These are phyloP conservation scores for Aphanoascus verrucosus DNA, from an alignment of 2,329 filamentous ascomycete species.

Conservation along the genomic window DNA sequence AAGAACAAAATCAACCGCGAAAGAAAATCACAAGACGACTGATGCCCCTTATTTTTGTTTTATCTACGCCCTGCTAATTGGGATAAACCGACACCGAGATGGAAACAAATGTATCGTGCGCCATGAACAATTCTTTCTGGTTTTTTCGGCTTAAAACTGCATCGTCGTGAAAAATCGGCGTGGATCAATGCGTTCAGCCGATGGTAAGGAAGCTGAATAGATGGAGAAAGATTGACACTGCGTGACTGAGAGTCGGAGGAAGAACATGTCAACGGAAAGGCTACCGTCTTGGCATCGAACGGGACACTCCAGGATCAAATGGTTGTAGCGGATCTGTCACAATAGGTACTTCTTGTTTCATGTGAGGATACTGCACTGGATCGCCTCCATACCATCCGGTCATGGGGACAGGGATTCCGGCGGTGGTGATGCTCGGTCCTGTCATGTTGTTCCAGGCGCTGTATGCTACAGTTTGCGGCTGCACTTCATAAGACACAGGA, in stretches of 20 bases:
- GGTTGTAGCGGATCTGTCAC: conserved; percentile 4
- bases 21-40: conserved; percentile 4
- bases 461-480: conserved; percentile 6
- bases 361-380: conserved; percentile 7
- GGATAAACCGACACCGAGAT: conserved; percentile 8
- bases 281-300: conserved; percentile 4
- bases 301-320: conserved; percentile 3
- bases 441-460: conserved; percentile 4
- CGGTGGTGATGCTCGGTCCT: not conserved
- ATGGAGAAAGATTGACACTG: not conserved
- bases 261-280: not conserved
- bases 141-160: not conserved
- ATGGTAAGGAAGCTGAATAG: not conserved
- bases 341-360: conserved; percentile 8
- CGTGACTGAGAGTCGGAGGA: not conserved
- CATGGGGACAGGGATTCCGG: conserved; percentile 9
- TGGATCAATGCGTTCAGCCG: not conserved
- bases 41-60: conserved; percentile 11
- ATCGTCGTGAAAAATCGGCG: not conserved
- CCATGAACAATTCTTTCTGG: not conserved
- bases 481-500: conserved; percentile 3
- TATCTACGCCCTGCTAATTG: conserved; percentile 15
- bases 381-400: conserved; percentile 11
- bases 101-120: conserved; percentile 7
- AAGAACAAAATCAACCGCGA: not conserved